Conservation (phyloP, 148 eudicot genomes). For the Chenopodium quinoa region DNA sequence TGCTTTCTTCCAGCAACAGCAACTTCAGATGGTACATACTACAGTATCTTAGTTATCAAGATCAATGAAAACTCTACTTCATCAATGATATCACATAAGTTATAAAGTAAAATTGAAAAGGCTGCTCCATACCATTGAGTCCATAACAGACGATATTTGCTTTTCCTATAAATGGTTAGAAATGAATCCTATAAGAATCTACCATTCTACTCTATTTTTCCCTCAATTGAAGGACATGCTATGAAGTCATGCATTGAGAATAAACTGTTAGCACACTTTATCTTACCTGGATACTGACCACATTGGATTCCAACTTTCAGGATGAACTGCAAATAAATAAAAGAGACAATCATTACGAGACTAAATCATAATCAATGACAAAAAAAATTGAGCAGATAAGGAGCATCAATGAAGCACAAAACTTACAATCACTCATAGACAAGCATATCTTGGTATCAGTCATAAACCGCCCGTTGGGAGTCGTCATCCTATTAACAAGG, state of each 20-base stretch:
- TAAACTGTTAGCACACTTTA: neutral
- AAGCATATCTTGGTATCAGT: conserved; percentile 92
- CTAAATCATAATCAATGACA: neutral
- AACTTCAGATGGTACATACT: neutral
- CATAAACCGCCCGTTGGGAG: conserved; percentile 90
- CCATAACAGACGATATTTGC: neutral
- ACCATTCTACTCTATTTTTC: neutral
- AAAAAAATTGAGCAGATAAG: neutral
- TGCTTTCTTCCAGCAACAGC: neutral
- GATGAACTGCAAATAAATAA: conserved; percentile 68
- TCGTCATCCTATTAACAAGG: conserved; percentile 67
- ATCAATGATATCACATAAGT: neutral
- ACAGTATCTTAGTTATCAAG: neutral
- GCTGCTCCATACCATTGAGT: neutral
- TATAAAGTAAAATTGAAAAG: neutral
- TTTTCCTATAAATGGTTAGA: neutral
- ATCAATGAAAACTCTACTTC: neutral
- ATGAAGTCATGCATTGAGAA: neutral
- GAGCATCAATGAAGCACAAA: conserved; percentile 4
- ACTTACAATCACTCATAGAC: conserved; percentile 95
- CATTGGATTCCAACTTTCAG: conserved; percentile 99
- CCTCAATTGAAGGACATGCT: neutral
- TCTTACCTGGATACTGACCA: conserved; percentile 97
- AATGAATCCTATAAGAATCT: neutral
- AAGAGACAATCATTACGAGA: neutral